phyloP scores from a whole-genome alignment of 352 stramenopile species.

The Globisporangium irregulare region DNA sequence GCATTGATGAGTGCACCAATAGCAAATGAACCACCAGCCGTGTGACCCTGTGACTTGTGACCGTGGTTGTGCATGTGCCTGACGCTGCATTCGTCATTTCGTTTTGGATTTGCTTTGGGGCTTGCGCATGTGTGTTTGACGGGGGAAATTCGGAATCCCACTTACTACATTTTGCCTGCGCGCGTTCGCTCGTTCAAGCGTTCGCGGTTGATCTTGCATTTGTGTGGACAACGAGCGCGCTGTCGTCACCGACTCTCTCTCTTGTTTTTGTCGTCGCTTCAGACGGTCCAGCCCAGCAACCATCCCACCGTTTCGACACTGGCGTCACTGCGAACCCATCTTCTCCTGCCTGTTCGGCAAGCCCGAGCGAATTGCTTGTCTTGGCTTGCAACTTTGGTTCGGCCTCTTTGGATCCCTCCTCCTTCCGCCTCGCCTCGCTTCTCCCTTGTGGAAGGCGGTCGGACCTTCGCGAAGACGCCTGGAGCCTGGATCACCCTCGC shows the following conservation, averaged over 20 bases:
- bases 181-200: neutral
- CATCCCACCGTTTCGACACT: neutral
- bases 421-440: neutral
- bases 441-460: neutral
- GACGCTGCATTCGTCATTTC: neutral
- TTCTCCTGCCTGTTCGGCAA: neutral
- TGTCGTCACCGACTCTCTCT: neutral
- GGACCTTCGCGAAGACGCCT: neutral
- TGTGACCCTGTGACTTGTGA: neutral
- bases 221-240: neutral
- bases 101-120: neutral
- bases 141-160: neutral
- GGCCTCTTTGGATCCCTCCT: neutral
- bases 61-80: neutral
- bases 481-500: neutral
- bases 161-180: no score
- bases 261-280: neutral
- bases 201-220: neutral
- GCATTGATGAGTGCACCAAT: neutral
- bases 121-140: neutral
- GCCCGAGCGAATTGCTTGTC: neutral
- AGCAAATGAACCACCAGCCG: neutral
- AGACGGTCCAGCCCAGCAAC: neutral
- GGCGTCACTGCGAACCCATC: constrained; percentile 3
- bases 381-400: neutral